A percentile compares a stretch with the other conserved stretches of the same genome.
phyloP scores from a whole-genome alignment of 192 early-diverging fungal genomes.

The Coemansia reversa region DNA sequence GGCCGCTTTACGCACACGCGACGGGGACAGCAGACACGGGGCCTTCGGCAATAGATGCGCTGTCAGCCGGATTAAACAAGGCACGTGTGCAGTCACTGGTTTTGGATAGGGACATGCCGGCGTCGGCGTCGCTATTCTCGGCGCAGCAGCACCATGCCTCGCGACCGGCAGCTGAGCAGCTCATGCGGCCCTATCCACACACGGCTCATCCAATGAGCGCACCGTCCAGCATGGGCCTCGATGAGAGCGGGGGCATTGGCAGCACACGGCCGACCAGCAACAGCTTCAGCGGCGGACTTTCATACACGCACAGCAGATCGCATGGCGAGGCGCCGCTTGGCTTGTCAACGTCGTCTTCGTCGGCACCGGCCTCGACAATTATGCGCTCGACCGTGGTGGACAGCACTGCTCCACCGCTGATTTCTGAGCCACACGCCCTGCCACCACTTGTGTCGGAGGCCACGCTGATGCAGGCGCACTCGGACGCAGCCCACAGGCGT shows the following conservation, averaged over 20 bases:
- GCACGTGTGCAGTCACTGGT: constrained; percentile 52
- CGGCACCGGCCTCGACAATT: constrained; percentile 41
- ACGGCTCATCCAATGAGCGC: constrained; percentile 32
- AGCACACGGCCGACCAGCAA: constrained; percentile 43
- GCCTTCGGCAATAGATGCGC: constrained; percentile 22
- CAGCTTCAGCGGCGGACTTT: constrained; percentile 37
- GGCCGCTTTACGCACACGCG: constrained; percentile 7
- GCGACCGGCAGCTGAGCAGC: constrained; percentile 31
- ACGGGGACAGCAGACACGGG: constrained; percentile 6
- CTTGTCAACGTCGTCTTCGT: constrained; percentile 27
- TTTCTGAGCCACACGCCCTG: constrained; percentile 15
- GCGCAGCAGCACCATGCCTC: constrained; percentile 11
- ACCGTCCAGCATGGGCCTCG: constrained; percentile 15
- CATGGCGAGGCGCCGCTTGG: constrained; percentile 15
- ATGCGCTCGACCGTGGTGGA: constrained; percentile 17
- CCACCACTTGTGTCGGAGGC: constrained; percentile 38
- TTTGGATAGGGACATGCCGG: constrained; percentile 17
- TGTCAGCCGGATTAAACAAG: constrained; percentile 39
- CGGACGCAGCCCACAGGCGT: not conserved
- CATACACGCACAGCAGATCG: constrained; percentile 6
- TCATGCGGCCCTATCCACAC: constrained; percentile 19
- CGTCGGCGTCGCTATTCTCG: not conserved
- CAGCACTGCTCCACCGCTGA: not conserved
- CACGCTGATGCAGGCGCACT: constrained; percentile 21
- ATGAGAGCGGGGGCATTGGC: not conserved